Base-by-base conservation (phyloP, 2,329 filamentous ascomycete species). In the Ceratocystis eucalypticola region DNA sequence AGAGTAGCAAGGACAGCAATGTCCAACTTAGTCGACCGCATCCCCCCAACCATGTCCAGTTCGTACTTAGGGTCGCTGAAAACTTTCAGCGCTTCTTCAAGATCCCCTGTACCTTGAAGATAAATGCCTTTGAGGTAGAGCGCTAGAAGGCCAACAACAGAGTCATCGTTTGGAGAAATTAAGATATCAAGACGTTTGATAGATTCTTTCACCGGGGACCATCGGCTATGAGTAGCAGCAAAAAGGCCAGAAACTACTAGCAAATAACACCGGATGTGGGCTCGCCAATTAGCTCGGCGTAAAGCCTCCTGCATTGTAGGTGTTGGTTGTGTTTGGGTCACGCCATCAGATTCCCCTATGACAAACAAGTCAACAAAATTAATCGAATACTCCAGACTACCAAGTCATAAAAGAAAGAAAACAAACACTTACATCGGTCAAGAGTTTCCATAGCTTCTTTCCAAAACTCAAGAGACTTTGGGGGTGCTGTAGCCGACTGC, bases 81-180 rank as follows among this genome's bases (percentile, higher is more conserved):
- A 8, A 87, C 80, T 2, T 77, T 71, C 15, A 91, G 76, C 2
- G 93, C 91, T 1, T 77, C 76, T n/a, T 83, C 77, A 1, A 94
- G 79, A 69, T 91, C 81, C 17, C 91, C 91, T 4, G 81, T 86
- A 20, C 87, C 89, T 76, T 96, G 93, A 64, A 85, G 79, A 70
- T 91, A 88, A 6, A 89, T 82, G 0, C 88, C 92, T 0, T 81
- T 79, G 20, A 96, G 83, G 74, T 96, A 96, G 55, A 83, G 77
- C 5, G 83, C 79, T 57, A 89, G 79, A 44, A 84, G 59, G 41
- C 71, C 71, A 22, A 77, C 67, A 1, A 78, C 78, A 69, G 72
- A 77, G 72, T 77, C 78, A 68, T 71, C 76, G 69, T 73, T 74
- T 41, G 75, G 74, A 57, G 72, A 73, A 62, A 78, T 73, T 44